Base-by-base conservation (phyloP, 2,329 filamentous ascomycete genomes). In the Xylaria sp. region DNA sequence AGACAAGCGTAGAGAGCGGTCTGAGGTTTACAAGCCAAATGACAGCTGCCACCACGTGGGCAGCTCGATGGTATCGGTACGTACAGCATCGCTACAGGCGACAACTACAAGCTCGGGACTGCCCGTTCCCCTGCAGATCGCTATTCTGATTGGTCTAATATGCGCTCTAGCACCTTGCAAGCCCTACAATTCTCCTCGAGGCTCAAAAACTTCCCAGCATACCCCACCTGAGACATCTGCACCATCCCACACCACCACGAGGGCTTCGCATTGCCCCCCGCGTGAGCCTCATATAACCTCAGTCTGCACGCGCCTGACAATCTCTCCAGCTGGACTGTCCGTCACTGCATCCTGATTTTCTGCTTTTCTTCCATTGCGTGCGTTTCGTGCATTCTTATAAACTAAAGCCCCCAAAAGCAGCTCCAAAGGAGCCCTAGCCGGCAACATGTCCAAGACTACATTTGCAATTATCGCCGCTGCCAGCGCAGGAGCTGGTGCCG, bases 371-470 rank as follows among this genome's bases (percentile, higher is more conserved):
- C 64, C 44, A 62, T 56, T 54, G 51, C 60, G 61, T 59, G 48
- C 46, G 49, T 56, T 23, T 40, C 28, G 31, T 40, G 20, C 53
- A 15, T 53, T 10, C 56, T 66, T 74, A 76, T 75, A 77, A 75
- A 73, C 68, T 58, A 65, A 46, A 31, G 66, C 49, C 48, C 46
- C 59, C 46, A 65, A 53, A 23, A 49, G 20, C 49, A 72, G 65
- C 73, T 71, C 68, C 66, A 11, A 65, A 61, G 68, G 67, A 71
- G 66, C 65, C 65, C 53, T 63, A 49, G 44, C 46, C 51, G 20
- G 53, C 80, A 85, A 67, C 73, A 95, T 95, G 92, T 94, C 92
- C 67, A 95, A 94, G 80, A 85, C 89, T 28, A 93, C 91, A 40
- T 77, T 95, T 74, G 91, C 91, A 73, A 85, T 93, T 69, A 90